Base-by-base conservation (phyloP, 2,329 filamentous ascomycete species). In the Fusarium nematophilum region DNA sequence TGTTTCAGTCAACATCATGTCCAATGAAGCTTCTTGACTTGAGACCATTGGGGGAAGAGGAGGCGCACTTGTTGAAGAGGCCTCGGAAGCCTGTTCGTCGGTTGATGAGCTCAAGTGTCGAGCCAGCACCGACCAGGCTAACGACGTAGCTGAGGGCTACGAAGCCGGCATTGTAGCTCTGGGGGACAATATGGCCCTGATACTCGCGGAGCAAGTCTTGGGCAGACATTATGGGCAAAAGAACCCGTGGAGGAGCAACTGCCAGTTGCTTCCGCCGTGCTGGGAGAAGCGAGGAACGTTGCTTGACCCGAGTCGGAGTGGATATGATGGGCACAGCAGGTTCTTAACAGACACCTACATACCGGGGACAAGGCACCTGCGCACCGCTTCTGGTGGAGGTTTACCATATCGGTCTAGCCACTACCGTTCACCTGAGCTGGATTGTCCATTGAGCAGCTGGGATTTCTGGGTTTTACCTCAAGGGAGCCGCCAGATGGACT, bases 91-190 rank as follows among this genome's bases (percentile, higher is more conserved):
- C 87, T 1, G 90, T 92, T 64, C 91, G 82, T 54, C 91, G 81
- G 71, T 95, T 90, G 45, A 96, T 86, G 54, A 96, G 78, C 73
- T 96, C 93, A 26, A 96, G 80, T 0, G 92, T 93, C 4, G 92
- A 92, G 44, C 86, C 83, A 42, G 91, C 89, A 59, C 93, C 93
- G 62, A 92, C 83, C 27, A 91, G 80, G 68, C 91, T 94, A 67
- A 92, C 90, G 63, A 91, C 79, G 59, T 90, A 86, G 70, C 92
- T 95, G 63, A 92, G 81, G 18, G 88, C 81, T 10, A 94, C 83
- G 66, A 91, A 89, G 31, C 86, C 86, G 4, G 81, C 75, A 59
- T 81, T 79, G 73, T 83, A 87, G 44, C 75, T 75, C 38, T 78
- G 76, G 18, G 81, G 80, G 18, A 84, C 79, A 14, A 83, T 69